phyloP scores from a whole-genome alignment of 23 red algal genomes.

The Gracilaria gracilis region DNA sequence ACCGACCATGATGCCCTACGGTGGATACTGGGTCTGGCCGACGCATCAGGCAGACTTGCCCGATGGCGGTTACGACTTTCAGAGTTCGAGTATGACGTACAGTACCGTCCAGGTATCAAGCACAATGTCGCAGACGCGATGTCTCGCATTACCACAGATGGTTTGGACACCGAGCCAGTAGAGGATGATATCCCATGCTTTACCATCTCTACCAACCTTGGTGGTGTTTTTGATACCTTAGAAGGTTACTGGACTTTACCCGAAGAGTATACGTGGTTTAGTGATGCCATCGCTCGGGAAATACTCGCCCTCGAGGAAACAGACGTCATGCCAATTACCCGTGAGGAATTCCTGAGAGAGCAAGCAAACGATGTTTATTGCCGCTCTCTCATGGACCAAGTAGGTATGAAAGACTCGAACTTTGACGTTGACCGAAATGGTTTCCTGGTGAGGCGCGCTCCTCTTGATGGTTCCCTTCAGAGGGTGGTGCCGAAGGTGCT shows the following conservation, averaged over 20 bases:
- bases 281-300: no score
- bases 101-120: constrained; percentile 3
- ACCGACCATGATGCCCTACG: constrained; percentile 6
- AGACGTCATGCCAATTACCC: background rate
- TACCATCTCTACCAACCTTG: no score
- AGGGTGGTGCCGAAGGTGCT: no score
- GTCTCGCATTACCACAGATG: background rate
- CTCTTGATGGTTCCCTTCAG: background rate
- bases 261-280: no score
- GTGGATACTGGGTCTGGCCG: constrained; percentile 16
- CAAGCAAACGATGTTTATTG: constrained; percentile 18
- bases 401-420: background rate
- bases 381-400: background rate
- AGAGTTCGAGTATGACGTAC: constrained; percentile 21
- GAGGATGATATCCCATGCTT: constrained; percentile 1
- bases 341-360: constrained; percentile 17
- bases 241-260: background rate
- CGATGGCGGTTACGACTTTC: background rate
- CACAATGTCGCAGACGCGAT: constrained; percentile 10
- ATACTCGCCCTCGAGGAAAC: background rate
- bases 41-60: background rate
- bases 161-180: background rate
- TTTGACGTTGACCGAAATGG: background rate
- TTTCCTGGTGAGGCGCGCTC: background rate
- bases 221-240: no score